Conservation (phyloP, 2,329 filamentous ascomycete genomes). For the Neonectria magnoliae region DNA sequence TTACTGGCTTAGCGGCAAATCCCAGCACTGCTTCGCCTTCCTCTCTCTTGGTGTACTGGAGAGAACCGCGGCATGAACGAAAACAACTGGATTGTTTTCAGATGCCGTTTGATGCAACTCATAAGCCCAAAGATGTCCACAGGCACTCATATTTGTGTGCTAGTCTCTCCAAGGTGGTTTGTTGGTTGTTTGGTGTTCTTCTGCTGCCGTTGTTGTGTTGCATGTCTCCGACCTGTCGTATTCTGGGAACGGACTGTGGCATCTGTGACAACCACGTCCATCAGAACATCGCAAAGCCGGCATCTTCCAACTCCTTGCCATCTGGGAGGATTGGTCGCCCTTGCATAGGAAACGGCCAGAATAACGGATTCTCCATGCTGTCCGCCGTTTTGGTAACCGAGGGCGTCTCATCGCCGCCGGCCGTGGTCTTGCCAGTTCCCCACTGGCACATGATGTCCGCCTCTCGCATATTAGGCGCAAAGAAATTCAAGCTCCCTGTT, state of each 20-base stretch:
- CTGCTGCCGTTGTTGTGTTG: neutral
- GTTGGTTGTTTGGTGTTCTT: neutral
- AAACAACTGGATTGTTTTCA: neutral
- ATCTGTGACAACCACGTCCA: neutral
- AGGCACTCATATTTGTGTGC: neutral
- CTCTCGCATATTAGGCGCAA: slow-evolving; percentile 60
- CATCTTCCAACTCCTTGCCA: slow-evolving; percentile 58
- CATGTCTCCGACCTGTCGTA: neutral
- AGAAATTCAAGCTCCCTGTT: slow-evolving; percentile 66
- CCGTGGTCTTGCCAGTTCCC: slow-evolving; percentile 45
- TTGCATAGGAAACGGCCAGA: slow-evolving; percentile 71
- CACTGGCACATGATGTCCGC: slow-evolving; percentile 61
- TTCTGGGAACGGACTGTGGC: neutral
- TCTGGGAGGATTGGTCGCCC: slow-evolving; percentile 63
- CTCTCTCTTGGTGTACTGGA: neutral
- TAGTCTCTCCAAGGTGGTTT: neutral
- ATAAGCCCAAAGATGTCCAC: neutral
- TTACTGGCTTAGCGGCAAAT: neutral
- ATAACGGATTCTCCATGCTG: slow-evolving; percentile 62
- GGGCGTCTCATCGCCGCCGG: slow-evolving; percentile 23
- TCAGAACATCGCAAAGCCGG: slow-evolving; percentile 58
- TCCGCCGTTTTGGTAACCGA: slow-evolving; percentile 46
- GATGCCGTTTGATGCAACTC: neutral
- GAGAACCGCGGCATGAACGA: neutral
- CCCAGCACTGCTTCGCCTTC: neutral